Evolutionary conservation across 768 basidiomycete genomes (phyloP).

Genomic region (Dioszegia aurantiaca): DNA sequence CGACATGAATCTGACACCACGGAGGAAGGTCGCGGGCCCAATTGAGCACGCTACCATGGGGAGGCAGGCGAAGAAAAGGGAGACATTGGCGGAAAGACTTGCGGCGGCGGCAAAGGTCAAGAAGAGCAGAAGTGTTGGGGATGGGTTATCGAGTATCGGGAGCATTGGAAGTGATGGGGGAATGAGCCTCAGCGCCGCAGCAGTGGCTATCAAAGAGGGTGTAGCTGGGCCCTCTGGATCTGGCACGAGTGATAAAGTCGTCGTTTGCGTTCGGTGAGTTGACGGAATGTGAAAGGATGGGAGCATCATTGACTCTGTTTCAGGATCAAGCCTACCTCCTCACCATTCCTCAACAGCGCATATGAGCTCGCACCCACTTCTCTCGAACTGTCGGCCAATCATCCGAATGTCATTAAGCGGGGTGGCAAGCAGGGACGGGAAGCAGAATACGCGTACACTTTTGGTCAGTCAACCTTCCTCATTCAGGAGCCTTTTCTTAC

Average conservation of each 20-base stretch:
- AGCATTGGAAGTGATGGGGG: neutral
- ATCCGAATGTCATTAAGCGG: constrained; percentile 48
- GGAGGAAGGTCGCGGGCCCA: constrained; percentile 32
- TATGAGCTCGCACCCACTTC: constrained; percentile 45
- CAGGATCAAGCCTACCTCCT: constrained; percentile 45
- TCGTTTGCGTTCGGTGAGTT: constrained; percentile 47
- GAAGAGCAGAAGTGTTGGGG: constrained; percentile 25
- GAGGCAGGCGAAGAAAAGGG: constrained; percentile 19
- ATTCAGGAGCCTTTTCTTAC: neutral
- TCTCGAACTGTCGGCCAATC: constrained; percentile 40
- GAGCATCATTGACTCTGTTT: neutral
- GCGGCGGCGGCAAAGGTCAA: constrained; percentile 31
- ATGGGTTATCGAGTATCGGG: constrained; percentile 12
- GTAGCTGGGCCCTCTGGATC: neutral
- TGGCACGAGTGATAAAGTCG: constrained; percentile 36
- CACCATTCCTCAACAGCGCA: constrained; percentile 29
- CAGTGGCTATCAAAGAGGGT: neutral
- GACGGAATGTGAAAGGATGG: neutral
- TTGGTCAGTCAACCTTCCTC: constrained; percentile 35
- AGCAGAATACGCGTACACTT: constrained; percentile 47
- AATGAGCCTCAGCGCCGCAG: constrained; percentile 7
- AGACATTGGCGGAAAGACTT: constrained; percentile 33
- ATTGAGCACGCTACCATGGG: constrained; percentile 25
- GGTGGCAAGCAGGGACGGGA: constrained; percentile 49
- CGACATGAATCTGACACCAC: constrained; percentile 26